Conservation (phyloP, 208 protist species). For the Crithidia fasciculata region DNA sequence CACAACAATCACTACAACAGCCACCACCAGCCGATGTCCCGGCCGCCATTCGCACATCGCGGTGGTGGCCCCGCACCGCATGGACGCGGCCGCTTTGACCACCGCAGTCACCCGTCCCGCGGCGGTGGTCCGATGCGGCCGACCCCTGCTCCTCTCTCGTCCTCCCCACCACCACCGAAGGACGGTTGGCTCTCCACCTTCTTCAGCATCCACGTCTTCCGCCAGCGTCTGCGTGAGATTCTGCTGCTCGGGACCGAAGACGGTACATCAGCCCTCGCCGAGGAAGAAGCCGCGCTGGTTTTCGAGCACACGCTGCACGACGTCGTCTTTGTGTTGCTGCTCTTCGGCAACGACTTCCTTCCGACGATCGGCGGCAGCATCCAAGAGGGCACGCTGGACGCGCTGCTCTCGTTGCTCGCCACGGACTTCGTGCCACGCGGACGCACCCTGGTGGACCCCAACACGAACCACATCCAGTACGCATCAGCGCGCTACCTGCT, state of each 20-base stretch:
- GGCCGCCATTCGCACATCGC: slow-evolving; percentile 7
- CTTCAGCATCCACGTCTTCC: slow-evolving; percentile 88
- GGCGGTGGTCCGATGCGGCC: background rate
- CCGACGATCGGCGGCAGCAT: slow-evolving; percentile 96
- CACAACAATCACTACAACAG: too few species aligned
- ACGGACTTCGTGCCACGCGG: slow-evolving; percentile 83
- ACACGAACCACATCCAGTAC: slow-evolving; percentile 81
- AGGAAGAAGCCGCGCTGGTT: slow-evolving; percentile 17
- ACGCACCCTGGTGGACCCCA: slow-evolving; percentile 67
- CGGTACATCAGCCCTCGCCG: slow-evolving; percentile 1
- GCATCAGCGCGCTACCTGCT: slow-evolving; percentile 79
- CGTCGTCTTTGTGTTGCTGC: slow-evolving; percentile 97
- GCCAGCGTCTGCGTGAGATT: slow-evolving; percentile 59
- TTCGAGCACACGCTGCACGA: slow-evolving; percentile 94
- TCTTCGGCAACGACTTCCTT: slow-evolving; percentile 99
- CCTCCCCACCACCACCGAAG: slow-evolving; percentile 19
- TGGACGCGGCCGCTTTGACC: slow-evolving; percentile 24
- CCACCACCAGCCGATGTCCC: background rate
- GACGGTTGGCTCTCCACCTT: slow-evolving; percentile 84
- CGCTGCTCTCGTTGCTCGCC: slow-evolving; percentile 78
- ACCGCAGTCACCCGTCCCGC: background rate
- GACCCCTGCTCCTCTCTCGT: background rate
- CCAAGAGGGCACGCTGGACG: slow-evolving; percentile 93
- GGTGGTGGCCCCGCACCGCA: slow-evolving; percentile 11
- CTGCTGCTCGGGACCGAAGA: slow-evolving; percentile 33